Evolutionary conservation across 306 rosid species (phyloP).

Genomic region (Fragaria vesca): DNA sequence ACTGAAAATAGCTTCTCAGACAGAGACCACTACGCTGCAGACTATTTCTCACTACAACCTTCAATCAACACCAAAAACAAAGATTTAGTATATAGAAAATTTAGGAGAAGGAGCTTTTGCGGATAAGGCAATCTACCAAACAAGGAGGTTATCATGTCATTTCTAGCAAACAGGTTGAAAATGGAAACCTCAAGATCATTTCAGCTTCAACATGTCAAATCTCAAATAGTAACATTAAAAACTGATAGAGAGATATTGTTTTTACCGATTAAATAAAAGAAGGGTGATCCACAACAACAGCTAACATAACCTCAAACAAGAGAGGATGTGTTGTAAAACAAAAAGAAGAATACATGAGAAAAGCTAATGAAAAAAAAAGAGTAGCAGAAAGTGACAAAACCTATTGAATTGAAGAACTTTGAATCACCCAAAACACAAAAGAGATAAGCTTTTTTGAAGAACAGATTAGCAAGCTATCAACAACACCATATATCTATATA

Average conservation of each 20-base stretch:
- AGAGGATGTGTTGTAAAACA: neutral
- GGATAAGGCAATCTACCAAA: constrained; percentile 7
- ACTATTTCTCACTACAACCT: constrained; percentile 28
- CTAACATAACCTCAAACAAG: constrained; percentile 1
- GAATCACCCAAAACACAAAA: constrained; percentile 13
- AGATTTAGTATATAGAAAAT: constrained; percentile 25
- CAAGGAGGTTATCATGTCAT: neutral
- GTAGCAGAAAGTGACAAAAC: neutral
- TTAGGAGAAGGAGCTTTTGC: neutral
- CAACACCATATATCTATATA: neutral
- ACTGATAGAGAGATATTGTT: neutral
- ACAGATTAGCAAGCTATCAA: neutral
- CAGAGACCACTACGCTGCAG: constrained; percentile 24
- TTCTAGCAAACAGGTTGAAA: neutral
- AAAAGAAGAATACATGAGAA: neutral
- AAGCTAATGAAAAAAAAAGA: neutral
- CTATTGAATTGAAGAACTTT: neutral
- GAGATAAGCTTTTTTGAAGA: neutral
- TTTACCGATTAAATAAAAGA: neutral
- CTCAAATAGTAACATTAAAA: neutral
- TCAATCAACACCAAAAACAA: constrained; percentile 16
- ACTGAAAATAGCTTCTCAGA: constrained; percentile 27
- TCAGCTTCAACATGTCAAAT: neutral
- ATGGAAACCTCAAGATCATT: neutral
- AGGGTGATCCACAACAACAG: neutral